Percentiles rank a stretch among this genome's conserved stretches.
These are phyloP conservation scores for Xylaria sp. DNA, from an alignment of 2,329 filamentous ascomycete genomes.

Conservation along the genomic window DNA sequence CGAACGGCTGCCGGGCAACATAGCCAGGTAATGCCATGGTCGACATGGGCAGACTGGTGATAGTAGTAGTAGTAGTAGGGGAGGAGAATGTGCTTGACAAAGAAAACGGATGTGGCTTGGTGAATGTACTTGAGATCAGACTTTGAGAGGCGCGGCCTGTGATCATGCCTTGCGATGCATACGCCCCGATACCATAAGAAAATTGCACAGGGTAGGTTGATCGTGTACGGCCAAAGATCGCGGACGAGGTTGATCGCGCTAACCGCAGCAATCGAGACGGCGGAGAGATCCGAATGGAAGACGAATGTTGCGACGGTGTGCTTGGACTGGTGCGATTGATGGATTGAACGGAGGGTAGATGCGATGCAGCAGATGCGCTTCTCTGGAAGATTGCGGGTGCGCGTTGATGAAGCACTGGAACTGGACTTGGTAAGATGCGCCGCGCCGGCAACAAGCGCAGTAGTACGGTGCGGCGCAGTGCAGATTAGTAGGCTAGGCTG, in stretches of 20 bases:
- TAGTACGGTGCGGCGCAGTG: conserved; percentile 27
- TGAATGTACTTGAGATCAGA: conserved; percentile 40
- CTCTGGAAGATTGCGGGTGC: conserved; percentile 9
- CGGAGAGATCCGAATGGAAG: conserved; percentile 22
- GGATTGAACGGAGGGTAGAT: conserved; percentile 25
- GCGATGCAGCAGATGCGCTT: conserved; percentile 31
- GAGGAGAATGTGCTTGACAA: conserved; percentile 42
- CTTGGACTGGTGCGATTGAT: conserved; percentile 23
- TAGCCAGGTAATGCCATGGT: conserved; percentile 60
- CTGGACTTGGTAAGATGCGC: conserved; percentile 25
- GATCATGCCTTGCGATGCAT: conserved; percentile 46
- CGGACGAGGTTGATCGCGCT: conserved; percentile 45
- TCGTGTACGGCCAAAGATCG: conserved; percentile 28
- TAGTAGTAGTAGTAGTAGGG: conserved; percentile 29
- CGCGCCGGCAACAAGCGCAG: conserved; percentile 32
- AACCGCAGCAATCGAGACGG: conserved; percentile 40
- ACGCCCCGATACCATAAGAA: conserved; percentile 39
- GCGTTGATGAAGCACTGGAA: conserved; percentile 22
- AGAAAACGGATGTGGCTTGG: conserved; percentile 40
- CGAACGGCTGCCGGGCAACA: conserved; percentile 54
- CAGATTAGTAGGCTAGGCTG: conserved; percentile 33
- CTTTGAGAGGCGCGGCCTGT: conserved; percentile 38
- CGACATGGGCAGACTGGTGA: conserved; percentile 41
- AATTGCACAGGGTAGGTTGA: conserved; percentile 32
- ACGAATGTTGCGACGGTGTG: conserved; percentile 1